Evolutionary conservation across 2,329 filamentous ascomycete species (phyloP), one percentile per base, ranked within the genome.

Genomic region (Leptodontidium sp.): DNA sequence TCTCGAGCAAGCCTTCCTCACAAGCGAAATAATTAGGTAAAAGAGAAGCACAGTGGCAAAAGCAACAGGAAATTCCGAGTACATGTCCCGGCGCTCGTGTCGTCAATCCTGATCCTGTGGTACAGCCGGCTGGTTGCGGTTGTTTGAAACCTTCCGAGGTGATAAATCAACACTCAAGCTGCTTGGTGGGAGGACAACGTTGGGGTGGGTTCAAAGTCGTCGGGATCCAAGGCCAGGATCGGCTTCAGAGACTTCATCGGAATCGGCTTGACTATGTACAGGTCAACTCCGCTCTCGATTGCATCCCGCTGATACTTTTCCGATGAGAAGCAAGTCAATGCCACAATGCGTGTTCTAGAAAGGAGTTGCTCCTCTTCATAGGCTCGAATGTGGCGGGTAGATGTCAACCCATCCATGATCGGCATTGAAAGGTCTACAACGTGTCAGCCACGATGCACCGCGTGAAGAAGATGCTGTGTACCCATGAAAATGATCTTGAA

Each of bases 221-320:
- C 38, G 1, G 71, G 68, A 63, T 74, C 58, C 67, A 73, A 50
- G 24, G 65, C 65, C 24, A 75, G 45, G 8, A 75, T 52, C 15
- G 69, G 68, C n/a, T 66, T 73, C 43, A 75, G 61, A 17, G 32
- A 38, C 45, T 70, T 72, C 72, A 75, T 73, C 12, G 69, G 47
- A 38, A 85, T 81, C 0, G 84, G 84, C 74, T 86, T 86, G 4
- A 84, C 84, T 9, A 87, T 70, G 59, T 86, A 87, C 5, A 86
- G 66, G 61, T 88, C 84, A 2, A 87, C 78, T 0, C 86, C 86
- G 53, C 83, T 85, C 0, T 80, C 80, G 49, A 83, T 79, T 0
- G 85, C 84, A 68, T 86, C 82, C 29, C 81, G 78, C 61, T 82
- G 80, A 0, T 83, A 82, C 66, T 83, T 81, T 0, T 80, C 79